A percentile compares a stretch with the other conserved stretches of the same genome.
phyloP scores from a whole-genome alignment of 495 filamentous ascomycete genomes.

The Penicillium maclennaniae region DNA sequence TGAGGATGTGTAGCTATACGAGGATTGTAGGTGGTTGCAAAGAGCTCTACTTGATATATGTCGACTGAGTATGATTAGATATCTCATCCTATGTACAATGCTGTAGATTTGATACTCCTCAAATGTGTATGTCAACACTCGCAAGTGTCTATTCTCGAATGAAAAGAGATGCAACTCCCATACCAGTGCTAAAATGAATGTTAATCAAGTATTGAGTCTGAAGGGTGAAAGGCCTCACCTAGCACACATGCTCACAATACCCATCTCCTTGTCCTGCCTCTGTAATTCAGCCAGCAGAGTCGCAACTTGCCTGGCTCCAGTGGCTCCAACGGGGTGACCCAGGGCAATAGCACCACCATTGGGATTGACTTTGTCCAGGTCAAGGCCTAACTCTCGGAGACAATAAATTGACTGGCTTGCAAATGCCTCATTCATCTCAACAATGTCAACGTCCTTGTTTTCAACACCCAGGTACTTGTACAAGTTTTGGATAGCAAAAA shows the following conservation, averaged over 20 bases:
- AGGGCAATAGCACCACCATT: conserved; percentile 71
- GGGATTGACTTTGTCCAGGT: conserved; percentile 78
- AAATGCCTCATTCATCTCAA: conserved; percentile 92
- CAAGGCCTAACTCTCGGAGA: conserved; percentile 63
- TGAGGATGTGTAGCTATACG: background rate
- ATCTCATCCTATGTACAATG: background rate
- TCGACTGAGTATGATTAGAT: background rate
- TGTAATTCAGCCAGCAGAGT: conserved; percentile 68
- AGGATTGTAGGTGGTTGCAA: background rate
- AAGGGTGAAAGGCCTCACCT: conserved; percentile 13
- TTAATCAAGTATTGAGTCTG: background rate
- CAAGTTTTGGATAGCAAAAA: conserved; percentile 80
- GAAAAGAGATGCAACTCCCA: conserved; percentile 74
- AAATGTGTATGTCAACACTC: background rate
- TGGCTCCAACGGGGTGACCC: conserved; percentile 71
- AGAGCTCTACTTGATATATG: background rate
- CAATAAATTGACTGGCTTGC: conserved; percentile 88
- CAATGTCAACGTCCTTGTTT: conserved; percentile 70
- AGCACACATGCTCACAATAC: conserved; percentile 75
- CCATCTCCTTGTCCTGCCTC: conserved; percentile 65
- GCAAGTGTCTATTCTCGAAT: conserved; percentile 55
- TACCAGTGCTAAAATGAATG: conserved; percentile 55
- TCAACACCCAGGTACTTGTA: conserved; percentile 64
- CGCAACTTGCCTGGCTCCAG: conserved; percentile 67
- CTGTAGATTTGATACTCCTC: background rate